Base-by-base conservation (phyloP, 2,329 filamentous ascomycete genomes). In the Sporothrix variecibatus region DNA sequence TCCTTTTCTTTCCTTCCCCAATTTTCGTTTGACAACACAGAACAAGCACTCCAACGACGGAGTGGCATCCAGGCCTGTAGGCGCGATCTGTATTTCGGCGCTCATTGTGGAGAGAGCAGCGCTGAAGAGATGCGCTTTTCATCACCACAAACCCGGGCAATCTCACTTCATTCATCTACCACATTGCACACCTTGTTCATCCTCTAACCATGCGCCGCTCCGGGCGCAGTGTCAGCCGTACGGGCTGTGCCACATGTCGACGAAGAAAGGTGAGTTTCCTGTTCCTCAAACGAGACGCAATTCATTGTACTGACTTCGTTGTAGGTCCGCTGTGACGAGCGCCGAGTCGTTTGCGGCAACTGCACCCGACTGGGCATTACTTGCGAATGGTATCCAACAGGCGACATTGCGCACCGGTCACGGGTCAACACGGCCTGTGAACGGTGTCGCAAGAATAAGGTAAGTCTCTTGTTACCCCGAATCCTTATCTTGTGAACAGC, bases 381-480 rank as follows among this genome's bases (percentile, higher is more conserved):
- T 3, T 73, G 72, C n/a, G 64, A 68, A 26, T 73, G 72, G 72
- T 73, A 73, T 31, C 23, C 62, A 12, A 8, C 51, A 2, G 62
- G 58, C 64, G 72, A 69, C 31, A 56, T 62, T 31, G 46, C 72
- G 4, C 72, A 70, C 28, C 72, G 72, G 12, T 73, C 72, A 15
- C 64, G 72, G 12, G 51, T 62, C 15, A 73, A 73, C 51, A 73
- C 51, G 72, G 72, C 72, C 15, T 73, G 72, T 34, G 64, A 73
- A 31, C 31, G 64, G 26, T 73, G 72, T 65, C 72, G 72, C 9
- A 70, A 26, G 53, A 62, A 51, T 8, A 70, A 73, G 62, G 72
- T 58, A 56, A n/a, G 26, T 15, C n/a, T 11, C n/a, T n/a, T n/a
- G n/a, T n/a, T n/a, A n/a, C n/a, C n/a, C n/a, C n/a, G n/a, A n/a